Evolutionary conservation across 73 alveolate genomes (phyloP).

Genomic region (Blepharisma stoltei): DNA sequence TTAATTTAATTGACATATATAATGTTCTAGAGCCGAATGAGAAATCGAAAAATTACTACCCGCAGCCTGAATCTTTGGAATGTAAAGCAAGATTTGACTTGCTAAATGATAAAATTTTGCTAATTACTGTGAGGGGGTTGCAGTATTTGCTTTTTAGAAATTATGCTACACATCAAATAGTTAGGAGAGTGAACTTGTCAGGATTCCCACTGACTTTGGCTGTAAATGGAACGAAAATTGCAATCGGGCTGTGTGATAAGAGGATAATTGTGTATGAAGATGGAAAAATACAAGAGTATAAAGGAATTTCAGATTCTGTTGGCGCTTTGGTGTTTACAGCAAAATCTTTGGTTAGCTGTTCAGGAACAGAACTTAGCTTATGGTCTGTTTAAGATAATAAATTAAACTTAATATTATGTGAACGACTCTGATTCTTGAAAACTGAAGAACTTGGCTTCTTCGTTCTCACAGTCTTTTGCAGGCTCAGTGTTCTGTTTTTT

Average conservation of each 20-base stretch:
- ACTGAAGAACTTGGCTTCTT: too few species aligned
- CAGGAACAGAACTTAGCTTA: too few species aligned
- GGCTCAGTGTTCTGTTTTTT: too few species aligned
- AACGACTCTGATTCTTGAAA: too few species aligned
- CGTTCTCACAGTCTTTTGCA: too few species aligned
- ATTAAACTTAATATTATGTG: too few species aligned
- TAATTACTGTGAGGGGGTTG: conserved; percentile 1
- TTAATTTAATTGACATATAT: not conserved
- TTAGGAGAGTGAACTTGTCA: not conserved
- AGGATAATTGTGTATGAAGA: conserved; percentile 8
- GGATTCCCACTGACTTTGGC: conserved; percentile 4
- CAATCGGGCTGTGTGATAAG: conserved; percentile 9
- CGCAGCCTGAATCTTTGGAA: conserved; percentile 18
- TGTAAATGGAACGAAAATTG: not conserved
- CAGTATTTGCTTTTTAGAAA: conserved; percentile 7
- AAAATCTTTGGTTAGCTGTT: not conserved
- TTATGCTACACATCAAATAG: not conserved
- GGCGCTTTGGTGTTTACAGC: not conserved
- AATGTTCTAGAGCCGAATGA: conserved; percentile 7
- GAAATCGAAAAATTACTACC: not conserved
- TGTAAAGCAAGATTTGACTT: conserved; percentile 18
- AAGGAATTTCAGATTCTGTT: not conserved
- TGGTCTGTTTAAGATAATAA: too few species aligned
- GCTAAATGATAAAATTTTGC: not conserved
- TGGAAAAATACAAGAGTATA: conserved; percentile 2